Evolutionary conservation across 441 rosid species (phyloP), one percentile per base, ranked within the genome.

Genomic region (Heliophila coronopifolia): DNA sequence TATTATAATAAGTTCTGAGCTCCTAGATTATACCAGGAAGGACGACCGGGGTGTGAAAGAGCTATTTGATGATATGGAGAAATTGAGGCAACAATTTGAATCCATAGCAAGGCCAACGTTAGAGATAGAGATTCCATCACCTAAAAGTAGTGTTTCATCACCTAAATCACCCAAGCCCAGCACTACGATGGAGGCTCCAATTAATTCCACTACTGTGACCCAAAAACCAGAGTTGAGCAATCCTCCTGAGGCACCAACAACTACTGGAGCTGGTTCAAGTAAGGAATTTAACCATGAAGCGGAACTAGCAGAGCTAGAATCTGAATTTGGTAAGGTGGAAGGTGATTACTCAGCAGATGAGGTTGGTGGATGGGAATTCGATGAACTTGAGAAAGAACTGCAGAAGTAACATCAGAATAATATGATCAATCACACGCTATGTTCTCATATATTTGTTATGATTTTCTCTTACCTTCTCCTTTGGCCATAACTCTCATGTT

Each of bases 281-380:
- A 71, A 48, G 4, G 70, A 56, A 33, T 82, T 81, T 7, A 89
- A 92, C 65, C 70, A 78, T 31, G 90, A 81, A 53, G 95, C 95
- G 3, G 99, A 88, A 65, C 67, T 92, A 60, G 95, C 97, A 2
- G 79, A 78, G 80, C 77, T 92, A 32, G 99, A 92, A 68, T 80
- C 90, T 1, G 99, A 85, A 71, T 81, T 92, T 65, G 99, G 95
- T 58, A 88, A 88, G 67, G 85, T 68, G 50, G 71, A 69, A 36
- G 80, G 60, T 44, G 92, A 86, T 69, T 88, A 88, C 74, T 71
- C 90, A 0, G 41, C 67, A 0, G 90, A 79, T 50, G 99, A 92
- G 71, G 78, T 92, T 47, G 83, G 79, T 58, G 97, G 69, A 61
- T 92, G 99, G 97, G 99, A 92, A 67, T 92, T 92, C 19, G 99